Percentiles rank a stretch among this genome's conserved stretches.
Evolutionary conservation across 208 protist genomes (phyloP).

Genomic region (Naegleria fowleri): DNA sequence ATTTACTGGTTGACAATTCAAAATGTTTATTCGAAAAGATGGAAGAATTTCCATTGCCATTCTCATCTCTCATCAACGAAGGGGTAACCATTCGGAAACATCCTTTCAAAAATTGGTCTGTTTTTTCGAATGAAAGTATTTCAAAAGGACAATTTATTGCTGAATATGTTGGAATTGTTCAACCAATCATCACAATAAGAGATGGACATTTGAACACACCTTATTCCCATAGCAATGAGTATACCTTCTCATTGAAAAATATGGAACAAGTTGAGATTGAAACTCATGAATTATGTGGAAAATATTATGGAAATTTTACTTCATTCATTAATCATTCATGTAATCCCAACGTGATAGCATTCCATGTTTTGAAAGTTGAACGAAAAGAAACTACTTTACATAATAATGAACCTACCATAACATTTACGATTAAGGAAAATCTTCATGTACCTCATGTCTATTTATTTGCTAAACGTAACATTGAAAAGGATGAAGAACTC

Average conservation of each 20-base stretch:
- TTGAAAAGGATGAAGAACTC: background rate
- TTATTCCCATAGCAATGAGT: background rate
- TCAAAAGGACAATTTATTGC: background rate
- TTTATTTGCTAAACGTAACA: background rate
- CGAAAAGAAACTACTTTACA: no score
- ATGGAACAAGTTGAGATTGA: background rate
- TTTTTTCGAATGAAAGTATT: background rate
- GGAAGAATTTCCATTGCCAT: no score
- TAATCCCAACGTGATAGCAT: background rate
- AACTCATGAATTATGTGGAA: background rate
- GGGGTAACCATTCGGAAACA: background rate
- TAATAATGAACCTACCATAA: no score
- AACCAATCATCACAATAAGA: background rate
- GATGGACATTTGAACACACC: background rate
- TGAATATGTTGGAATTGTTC: background rate
- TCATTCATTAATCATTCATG: background rate
- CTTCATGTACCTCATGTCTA: background rate
- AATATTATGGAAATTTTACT: background rate
- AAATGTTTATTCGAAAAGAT: no score
- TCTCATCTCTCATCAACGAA: no score
- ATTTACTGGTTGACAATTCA: no score
- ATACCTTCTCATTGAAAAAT: background rate
- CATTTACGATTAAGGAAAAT: background rate
- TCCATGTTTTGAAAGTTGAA: no score
- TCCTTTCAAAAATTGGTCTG: background rate